Base-by-base conservation (phyloP, 306 rosid genomes). In the Vigna angularis region DNA sequence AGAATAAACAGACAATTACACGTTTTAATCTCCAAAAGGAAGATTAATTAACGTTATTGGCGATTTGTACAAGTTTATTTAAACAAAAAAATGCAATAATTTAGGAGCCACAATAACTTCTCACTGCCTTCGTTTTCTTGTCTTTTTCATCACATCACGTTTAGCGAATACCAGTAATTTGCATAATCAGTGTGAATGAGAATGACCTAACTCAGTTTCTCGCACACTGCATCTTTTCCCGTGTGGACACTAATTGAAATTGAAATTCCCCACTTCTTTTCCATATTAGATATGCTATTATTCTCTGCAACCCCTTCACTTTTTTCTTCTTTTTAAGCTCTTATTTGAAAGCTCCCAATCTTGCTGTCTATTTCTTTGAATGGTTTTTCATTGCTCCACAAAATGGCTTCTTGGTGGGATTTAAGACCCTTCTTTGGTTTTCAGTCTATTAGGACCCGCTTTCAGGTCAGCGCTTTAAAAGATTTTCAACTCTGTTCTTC, bases 341-440 rank as follows among this genome's bases (percentile, higher is more conserved):
- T 16, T 40, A 14, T 32, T 78, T 78, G 18, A 70, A 1, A 18
- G 22, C 22, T 59, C 16, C 47, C 50, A 36, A 15, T 50, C 40
- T 47, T 40, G 34, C 51, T 61, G 4, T 57, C 24, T 7, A 12
- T 52, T 16, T 3, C 34, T 32, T 16, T 75, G 71, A 36, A n/a
- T 73, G 82, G 57, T 44, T 79, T 70, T 70, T 77, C 24, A 57
- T 44, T 61, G 64, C 75, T 79, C 75, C 48, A 53, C 58, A 58
- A 71, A 45, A 86, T 89, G 93, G 82, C 92, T 34, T 83, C 91
- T 47, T 83, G 90, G 91, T 85, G 83, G 90, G 85, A 86, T 85
- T 73, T 85, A 50, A 86, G 92, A 80, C 74, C 85, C 66, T 69
- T 83, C 73, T 87, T 82, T 80, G 61, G 86, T 69, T 85, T 87